phyloP scores from a whole-genome alignment of 306 rosid genomes.

The Dalbergia cultrata region DNA sequence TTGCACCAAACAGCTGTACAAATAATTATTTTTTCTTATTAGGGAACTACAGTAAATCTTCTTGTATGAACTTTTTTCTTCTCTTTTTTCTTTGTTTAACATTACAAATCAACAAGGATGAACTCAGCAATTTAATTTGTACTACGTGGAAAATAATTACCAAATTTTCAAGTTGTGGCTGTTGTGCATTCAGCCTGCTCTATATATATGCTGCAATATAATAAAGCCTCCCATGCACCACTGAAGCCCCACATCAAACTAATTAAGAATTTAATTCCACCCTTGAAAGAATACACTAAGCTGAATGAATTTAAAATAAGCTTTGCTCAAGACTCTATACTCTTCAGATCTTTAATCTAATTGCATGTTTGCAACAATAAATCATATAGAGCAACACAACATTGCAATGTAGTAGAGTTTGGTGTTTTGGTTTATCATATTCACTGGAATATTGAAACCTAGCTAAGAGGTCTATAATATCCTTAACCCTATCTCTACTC shows the following conservation, averaged over 20 bases:
- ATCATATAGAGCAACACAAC: neutral
- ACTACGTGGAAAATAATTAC: no score
- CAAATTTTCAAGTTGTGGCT: no score
- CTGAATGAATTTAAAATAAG: neutral
- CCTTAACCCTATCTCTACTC: neutral
- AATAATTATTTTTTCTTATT: neutral
- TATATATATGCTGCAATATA: no score
- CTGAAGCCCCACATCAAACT: no score
- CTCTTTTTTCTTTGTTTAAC: neutral
- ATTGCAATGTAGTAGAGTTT: neutral
- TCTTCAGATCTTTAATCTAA: neutral
- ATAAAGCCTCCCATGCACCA: no score
- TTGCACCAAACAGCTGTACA: neutral
- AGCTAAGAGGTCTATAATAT: neutral
- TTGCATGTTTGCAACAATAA: slow-evolving; percentile 2
- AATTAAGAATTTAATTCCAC: neutral
- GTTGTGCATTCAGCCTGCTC: no score
- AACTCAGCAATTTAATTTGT: neutral
- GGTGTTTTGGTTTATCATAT: neutral
- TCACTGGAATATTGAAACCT: neutral
- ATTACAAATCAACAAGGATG: neutral
- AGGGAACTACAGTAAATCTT: neutral
- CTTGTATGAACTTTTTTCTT: neutral
- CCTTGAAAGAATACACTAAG: neutral
- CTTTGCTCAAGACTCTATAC: neutral